Base-by-base conservation (phyloP, 202 grass and related monocot species). In the Thinopyrum obtusiflorum region DNA sequence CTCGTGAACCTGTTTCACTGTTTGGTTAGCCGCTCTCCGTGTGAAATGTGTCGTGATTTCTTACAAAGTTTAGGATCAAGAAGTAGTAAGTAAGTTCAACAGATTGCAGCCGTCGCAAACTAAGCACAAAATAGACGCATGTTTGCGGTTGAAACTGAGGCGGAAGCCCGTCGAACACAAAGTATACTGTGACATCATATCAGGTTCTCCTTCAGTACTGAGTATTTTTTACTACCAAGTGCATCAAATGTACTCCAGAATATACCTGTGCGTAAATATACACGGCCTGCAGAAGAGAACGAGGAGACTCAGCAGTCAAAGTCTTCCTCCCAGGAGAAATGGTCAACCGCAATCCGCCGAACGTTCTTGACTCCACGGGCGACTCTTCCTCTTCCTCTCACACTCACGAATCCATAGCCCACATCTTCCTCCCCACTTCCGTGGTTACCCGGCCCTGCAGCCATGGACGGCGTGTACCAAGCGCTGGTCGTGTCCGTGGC, bases 391-490 rank as follows among this genome's bases (percentile, higher is more conserved):
- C 42, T 11, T 33, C 12, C 42, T 21, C 39, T 1, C 27, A 60
- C 70, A 33, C 70, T 18, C 27, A 60, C 37, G 4, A 71, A 59
- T 60, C 51, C 49, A 73, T 25, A 64, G 24, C 63, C 35, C 60
- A 11, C 60, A 17, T 29, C 33, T 47, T 65, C 49, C 40, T 8
- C 25, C 59, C 32, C 59, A 1, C 18, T 12, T 35, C 3, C 24
- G 9, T 18, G 4, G 35, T 11, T n/a, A 25, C 68, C 23, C 28
- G 60, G 76, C 57, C 18, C 39, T 11, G 55, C 33, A 65, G 47
- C 85, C 61, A 98, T 98, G 95, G 91, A 91, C 3, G n/a, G 1
- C 13, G n/a, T 61, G 3, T 2, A 92, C 23, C 20, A 87, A 51
- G 93, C 83, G 3, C 42, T 98, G 18, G 6, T 95, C 77, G 62